A percentile compares a stretch with the other conserved stretches of the same genome.
These are phyloP conservation scores for Arachnomyces sp. DNA, from an alignment of 2,329 filamentous ascomycete genomes.

Conservation along the genomic window DNA sequence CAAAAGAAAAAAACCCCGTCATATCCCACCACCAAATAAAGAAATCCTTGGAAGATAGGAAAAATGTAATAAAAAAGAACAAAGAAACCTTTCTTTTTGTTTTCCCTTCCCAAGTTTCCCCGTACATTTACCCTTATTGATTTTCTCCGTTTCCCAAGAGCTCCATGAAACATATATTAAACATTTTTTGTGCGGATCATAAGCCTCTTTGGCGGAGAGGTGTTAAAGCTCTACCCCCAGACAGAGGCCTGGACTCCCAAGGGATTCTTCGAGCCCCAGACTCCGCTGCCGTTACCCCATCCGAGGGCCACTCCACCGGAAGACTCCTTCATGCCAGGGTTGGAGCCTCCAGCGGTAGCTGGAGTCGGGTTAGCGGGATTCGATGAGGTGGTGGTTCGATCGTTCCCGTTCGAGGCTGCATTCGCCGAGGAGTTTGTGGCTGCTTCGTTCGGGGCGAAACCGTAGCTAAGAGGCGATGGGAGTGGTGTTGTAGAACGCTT, in stretches of 20 bases:
- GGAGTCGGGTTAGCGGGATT: slow-evolving; percentile 47
- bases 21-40: too few relatives aligned
- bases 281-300: slow-evolving; percentile 73
- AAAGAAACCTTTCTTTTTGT: too few relatives aligned
- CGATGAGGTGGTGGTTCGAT: slow-evolving; percentile 51
- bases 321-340: slow-evolving; percentile 31
- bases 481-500: slow-evolving; percentile 86
- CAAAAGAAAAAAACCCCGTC: too few relatives aligned
- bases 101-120: too few relatives aligned
- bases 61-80: too few relatives aligned
- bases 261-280: slow-evolving; percentile 76
- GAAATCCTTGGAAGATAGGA: too few relatives aligned
- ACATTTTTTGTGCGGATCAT: too few relatives aligned
- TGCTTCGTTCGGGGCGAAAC: slow-evolving; percentile 53
- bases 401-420: slow-evolving; percentile 38
- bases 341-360: slow-evolving; percentile 21
- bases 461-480: slow-evolving; percentile 76
- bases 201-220: too few relatives aligned
- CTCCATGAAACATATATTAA: too few relatives aligned
- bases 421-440: slow-evolving; percentile 21
- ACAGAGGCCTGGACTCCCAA: slow-evolving; percentile 87
- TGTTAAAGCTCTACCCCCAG: slow-evolving; percentile 62
- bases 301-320: slow-evolving; percentile 45
- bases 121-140: too few relatives aligned
- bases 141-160: too few relatives aligned